These are phyloP conservation scores for Furcasterigmium sp. DNA, from an alignment of 2,329 filamentous ascomycete species.

Conservation along the genomic window DNA sequence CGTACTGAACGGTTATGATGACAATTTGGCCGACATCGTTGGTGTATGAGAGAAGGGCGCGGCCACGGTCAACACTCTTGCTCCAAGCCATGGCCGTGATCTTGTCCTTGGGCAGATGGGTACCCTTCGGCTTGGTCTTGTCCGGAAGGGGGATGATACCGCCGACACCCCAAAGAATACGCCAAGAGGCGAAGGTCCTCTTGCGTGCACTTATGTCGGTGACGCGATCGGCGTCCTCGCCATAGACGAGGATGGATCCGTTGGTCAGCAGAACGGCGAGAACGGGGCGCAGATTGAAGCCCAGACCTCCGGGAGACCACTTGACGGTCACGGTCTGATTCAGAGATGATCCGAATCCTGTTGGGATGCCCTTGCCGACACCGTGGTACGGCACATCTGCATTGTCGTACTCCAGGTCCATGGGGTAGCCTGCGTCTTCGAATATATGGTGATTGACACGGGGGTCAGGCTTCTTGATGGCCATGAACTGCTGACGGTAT, in stretches of 20 bases:
- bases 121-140: slow-evolving; percentile 21
- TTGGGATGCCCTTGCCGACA: slow-evolving; percentile 39
- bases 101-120: slow-evolving; percentile 14
- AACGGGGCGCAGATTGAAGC: slow-evolving; percentile 46
- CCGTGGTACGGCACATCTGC: slow-evolving; percentile 29
- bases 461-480: slow-evolving; percentile 29
- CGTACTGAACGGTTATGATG: slow-evolving; percentile 42
- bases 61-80: slow-evolving; percentile 30
- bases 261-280: slow-evolving; percentile 44
- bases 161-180: slow-evolving; percentile 51
- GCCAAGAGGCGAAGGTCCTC: slow-evolving; percentile 43
- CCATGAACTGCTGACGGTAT: slow-evolving; percentile 24
- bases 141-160: slow-evolving; percentile 44
- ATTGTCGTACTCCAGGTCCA: background rate
- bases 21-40: slow-evolving; percentile 46
- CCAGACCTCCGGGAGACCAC: slow-evolving; percentile 56
- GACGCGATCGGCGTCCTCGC: slow-evolving; percentile 32
- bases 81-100: slow-evolving; percentile 51
- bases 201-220: slow-evolving; percentile 22
- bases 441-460: slow-evolving; percentile 42
- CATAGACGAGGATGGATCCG: slow-evolving; percentile 45
- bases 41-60: slow-evolving; percentile 43
- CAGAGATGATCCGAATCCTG: slow-evolving; percentile 42
- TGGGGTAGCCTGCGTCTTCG: slow-evolving; percentile 24
- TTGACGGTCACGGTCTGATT: slow-evolving; percentile 49